These are phyloP conservation scores for Penicillium capsulatum DNA, from an alignment of 2,329 filamentous ascomycete species.

Conservation along the genomic window DNA sequence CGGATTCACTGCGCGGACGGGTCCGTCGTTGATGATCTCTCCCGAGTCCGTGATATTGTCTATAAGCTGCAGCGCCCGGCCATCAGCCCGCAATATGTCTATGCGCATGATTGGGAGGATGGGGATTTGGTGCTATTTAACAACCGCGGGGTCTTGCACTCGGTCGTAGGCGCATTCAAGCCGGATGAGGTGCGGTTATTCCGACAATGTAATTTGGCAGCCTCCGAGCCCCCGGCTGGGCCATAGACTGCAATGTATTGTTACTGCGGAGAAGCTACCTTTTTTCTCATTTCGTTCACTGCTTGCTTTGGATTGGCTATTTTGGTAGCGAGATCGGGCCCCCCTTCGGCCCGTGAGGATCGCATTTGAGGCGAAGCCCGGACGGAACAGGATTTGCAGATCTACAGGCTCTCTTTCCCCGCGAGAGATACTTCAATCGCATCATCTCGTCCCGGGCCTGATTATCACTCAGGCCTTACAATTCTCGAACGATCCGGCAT, in stretches of 20 bases:
- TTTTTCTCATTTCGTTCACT: too few species aligned
- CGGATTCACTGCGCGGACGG: conserved; percentile 65
- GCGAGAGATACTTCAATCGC: too few species aligned
- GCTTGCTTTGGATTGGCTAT: too few species aligned
- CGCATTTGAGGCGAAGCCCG: too few species aligned
- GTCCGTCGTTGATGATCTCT: conserved; percentile 63
- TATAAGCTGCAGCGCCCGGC: conserved; percentile 68
- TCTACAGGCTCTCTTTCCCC: too few species aligned
- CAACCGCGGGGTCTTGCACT: conserved; percentile 70
- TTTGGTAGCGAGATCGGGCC: too few species aligned
- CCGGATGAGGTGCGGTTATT: conserved; percentile 71
- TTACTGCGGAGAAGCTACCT: too few species aligned
- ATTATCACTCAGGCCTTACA: too few species aligned
- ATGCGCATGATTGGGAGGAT: conserved; percentile 71
- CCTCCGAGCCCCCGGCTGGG: conserved; percentile 22
- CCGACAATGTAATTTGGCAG: conserved; percentile 73
- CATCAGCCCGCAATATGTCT: conserved; percentile 65
- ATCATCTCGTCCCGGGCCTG: too few species aligned
- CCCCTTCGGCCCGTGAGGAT: too few species aligned
- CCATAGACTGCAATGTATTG: conserved; percentile 4
- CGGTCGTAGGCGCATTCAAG: conserved; percentile 69
- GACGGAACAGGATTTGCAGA: too few species aligned
- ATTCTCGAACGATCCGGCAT: too few species aligned
- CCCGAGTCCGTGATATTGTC: conserved; percentile 63
- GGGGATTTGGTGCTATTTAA: conserved; percentile 75